These are phyloP conservation scores for Eremomyces bilateralis DNA, from an alignment of 495 filamentous ascomycete genomes.

Conservation along the genomic window DNA sequence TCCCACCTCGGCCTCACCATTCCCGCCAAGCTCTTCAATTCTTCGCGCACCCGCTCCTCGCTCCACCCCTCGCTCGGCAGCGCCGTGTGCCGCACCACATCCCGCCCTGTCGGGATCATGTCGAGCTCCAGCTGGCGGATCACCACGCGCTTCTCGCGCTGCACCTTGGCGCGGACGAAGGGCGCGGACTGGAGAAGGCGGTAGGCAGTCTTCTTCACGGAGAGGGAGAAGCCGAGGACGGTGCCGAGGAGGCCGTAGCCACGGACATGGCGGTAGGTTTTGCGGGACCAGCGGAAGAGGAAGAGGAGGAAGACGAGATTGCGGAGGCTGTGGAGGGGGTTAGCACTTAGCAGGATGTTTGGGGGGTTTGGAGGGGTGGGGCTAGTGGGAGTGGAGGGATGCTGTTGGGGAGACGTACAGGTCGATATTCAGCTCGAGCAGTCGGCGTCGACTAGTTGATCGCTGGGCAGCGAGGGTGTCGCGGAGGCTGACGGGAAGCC, in stretches of 20 bases:
- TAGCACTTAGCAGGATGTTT: too few relatives aligned
- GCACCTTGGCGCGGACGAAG: constrained; percentile 61
- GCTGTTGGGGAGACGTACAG: constrained; percentile 44
- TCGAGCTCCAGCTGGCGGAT: constrained; percentile 58
- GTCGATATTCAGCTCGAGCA: constrained; percentile 50
- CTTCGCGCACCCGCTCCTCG: constrained; percentile 52
- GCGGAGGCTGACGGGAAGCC: constrained; percentile 44
- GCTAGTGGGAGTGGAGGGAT: too few relatives aligned
- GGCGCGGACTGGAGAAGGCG: constrained; percentile 69
- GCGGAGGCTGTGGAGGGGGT: constrained; percentile 33
- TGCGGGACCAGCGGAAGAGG: constrained; percentile 66
- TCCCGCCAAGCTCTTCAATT: constrained; percentile 53
- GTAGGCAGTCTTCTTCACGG: constrained; percentile 49
- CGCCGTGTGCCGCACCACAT: constrained; percentile 46
- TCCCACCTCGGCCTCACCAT: constrained; percentile 97
- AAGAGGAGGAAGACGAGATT: constrained; percentile 85
- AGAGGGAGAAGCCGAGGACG: constrained; percentile 44
- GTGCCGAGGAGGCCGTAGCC: constrained; percentile 77
- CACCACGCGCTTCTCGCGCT: constrained; percentile 56
- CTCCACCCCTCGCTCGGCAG: constrained; percentile 77
- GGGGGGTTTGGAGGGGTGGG: too few relatives aligned
- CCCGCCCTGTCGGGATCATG: constrained; percentile 52
- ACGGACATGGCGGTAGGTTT: constrained; percentile 57
- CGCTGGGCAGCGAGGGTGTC: constrained; percentile 37
- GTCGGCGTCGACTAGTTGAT: constrained; percentile 13